A percentile compares a stretch with the other conserved stretches of the same genome.
These are phyloP conservation scores for Cucurbita moschata DNA, from an alignment of 306 rosid genomes.

Conservation along the genomic window DNA sequence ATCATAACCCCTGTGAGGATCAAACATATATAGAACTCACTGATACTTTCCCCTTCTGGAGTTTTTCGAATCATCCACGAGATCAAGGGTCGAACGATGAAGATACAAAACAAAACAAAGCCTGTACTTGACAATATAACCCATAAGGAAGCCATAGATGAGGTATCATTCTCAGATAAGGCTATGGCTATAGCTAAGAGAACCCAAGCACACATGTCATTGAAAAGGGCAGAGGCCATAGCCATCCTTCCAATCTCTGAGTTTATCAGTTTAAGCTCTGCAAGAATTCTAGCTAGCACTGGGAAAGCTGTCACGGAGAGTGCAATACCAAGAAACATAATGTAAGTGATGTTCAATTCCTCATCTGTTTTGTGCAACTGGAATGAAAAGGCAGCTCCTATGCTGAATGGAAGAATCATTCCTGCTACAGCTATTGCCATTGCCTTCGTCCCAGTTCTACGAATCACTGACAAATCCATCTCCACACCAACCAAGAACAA, in stretches of 20 bases:
- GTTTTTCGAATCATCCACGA: constrained; percentile 47
- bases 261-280: constrained; percentile 65
- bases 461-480: constrained; percentile 56
- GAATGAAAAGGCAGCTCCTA: constrained; percentile 27
- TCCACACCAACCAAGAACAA: constrained; percentile 71
- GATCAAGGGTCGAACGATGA: constrained; percentile 44
- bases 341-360: constrained; percentile 1
- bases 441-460: constrained; percentile 42
- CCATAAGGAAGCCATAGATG: constrained; percentile 61
- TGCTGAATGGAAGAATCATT: constrained; percentile 51
- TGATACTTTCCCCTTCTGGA: constrained; percentile 72
- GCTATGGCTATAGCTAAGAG: constrained; percentile 74
- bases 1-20: constrained; percentile 86
- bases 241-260: constrained; percentile 66
- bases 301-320: constrained; percentile 74
- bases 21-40: constrained; percentile 57
- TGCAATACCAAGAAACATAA: constrained; percentile 59
- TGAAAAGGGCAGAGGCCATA: constrained; percentile 50
- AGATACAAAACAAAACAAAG: constrained; percentile 41
- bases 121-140: constrained; percentile 48
- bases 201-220: constrained; percentile 79
- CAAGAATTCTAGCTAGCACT: constrained; percentile 57
- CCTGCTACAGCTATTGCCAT: constrained; percentile 43
- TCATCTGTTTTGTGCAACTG: neutral
- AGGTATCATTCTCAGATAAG: constrained; percentile 30